Evolutionary conservation across 2,329 filamentous ascomycete species (phyloP).

Genomic region (Clonostachys sp.): DNA sequence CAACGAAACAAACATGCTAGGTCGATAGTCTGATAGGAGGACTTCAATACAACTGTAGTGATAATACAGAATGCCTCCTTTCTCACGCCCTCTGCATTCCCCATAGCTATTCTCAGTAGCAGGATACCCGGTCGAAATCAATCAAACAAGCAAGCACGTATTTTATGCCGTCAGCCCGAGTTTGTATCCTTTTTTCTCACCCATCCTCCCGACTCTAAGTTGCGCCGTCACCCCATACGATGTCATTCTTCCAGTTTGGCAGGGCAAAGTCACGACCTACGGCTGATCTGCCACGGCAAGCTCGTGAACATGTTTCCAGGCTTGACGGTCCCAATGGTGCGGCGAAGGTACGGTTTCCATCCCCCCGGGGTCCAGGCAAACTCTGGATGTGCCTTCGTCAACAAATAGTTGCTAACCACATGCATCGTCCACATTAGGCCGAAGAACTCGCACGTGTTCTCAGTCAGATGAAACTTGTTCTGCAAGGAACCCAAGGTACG

Average conservation of each 20-base stretch:
- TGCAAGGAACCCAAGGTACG: conserved; percentile 89
- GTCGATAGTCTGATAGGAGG: too few species aligned
- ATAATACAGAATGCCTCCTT: too few species aligned
- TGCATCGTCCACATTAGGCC: conserved; percentile 42
- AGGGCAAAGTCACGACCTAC: conserved; percentile 45
- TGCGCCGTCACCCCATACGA: conserved; percentile 13
- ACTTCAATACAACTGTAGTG: too few species aligned
- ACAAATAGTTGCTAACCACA: too few species aligned
- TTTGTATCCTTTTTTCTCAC: background rate
- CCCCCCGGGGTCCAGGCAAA: background rate
- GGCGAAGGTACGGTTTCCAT: conserved; percentile 33
- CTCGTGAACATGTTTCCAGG: conserved; percentile 47
- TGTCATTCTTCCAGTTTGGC: conserved; percentile 51
- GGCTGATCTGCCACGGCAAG: conserved; percentile 50
- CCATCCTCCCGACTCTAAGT: background rate
- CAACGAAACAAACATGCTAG: too few species aligned
- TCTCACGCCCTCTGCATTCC: too few species aligned
- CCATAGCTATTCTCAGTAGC: too few species aligned
- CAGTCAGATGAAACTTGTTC: conserved; percentile 83
- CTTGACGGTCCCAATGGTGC: conserved; percentile 43
- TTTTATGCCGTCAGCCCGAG: too few species aligned
- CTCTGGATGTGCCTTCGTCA: background rate
- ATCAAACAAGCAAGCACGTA: too few species aligned
- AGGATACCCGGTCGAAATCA: too few species aligned
- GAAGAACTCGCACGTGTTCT: conserved; percentile 87